A percentile compares a stretch with the other conserved stretches of the same genome.
These are phyloP conservation scores for Lagenidium sp. DNA, from an alignment of 352 stramenopile species.

Conservation along the genomic window DNA sequence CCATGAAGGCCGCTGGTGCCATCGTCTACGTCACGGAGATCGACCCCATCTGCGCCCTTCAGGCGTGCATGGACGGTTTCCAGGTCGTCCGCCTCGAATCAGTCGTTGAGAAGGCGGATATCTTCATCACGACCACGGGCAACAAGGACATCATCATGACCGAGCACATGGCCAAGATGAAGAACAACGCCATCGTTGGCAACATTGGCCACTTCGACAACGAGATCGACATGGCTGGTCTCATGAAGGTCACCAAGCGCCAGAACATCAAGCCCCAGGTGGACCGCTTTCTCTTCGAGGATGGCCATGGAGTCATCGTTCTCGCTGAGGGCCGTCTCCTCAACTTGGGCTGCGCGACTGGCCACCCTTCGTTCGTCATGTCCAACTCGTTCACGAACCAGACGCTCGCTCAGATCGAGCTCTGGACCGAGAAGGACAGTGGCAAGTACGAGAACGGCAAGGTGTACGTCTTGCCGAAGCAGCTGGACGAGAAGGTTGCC, in stretches of 20 bases:
- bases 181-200: constrained; percentile 99
- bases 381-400: constrained; percentile 99
- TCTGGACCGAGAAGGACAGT: constrained; percentile 94
- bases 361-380: constrained; percentile 99
- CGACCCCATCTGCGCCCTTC: constrained; percentile 98
- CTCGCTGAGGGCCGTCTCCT: constrained; percentile 96
- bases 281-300: constrained; percentile 95
- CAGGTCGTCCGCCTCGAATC: constrained; percentile 92
- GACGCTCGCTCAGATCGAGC: constrained; percentile 97
- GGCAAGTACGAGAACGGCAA: constrained; percentile 95
- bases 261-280: constrained; percentile 99
- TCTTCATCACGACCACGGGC: constrained; percentile 99
- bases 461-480: constrained; percentile 98
- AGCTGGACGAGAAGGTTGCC: constrained; percentile 98
- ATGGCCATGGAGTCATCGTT: constrained; percentile 95
- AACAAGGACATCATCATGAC: constrained; percentile 99
- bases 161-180: constrained; percentile 97
- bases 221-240: constrained; percentile 97
- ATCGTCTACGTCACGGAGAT: constrained; percentile 98
- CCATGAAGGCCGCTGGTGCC: constrained; percentile 95
- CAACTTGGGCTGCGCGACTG: constrained; percentile 98
- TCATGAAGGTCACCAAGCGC: constrained; percentile 81
- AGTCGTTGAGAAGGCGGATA: constrained; percentile 88
- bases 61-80: constrained; percentile 98
- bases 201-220: constrained; percentile 99